Conservation (phyloP, 106 monocot species). For the Acorus calamus region DNA sequence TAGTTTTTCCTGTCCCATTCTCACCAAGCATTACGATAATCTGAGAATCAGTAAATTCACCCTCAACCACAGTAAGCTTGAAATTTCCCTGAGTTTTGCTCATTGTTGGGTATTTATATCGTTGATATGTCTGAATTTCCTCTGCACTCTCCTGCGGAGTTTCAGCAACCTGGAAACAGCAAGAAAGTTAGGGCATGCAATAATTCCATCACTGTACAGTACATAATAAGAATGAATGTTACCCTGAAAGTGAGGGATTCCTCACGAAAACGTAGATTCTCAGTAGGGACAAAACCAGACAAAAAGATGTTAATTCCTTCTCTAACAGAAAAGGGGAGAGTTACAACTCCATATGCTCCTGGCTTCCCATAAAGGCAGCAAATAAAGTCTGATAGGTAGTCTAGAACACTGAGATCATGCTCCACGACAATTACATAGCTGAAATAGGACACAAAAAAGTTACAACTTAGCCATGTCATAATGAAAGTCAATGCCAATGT, state of each 20-base stretch:
- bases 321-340: slow-evolving; percentile 89
- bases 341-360: slow-evolving; percentile 98
- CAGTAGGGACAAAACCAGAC: slow-evolving; percentile 89
- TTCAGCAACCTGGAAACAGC: slow-evolving; percentile 74
- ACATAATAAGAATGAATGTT: background rate
- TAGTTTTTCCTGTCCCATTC: slow-evolving; percentile 99
- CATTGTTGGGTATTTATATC: slow-evolving; percentile 92
- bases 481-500: background rate
- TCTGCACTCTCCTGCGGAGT: slow-evolving; percentile 95
- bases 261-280: slow-evolving; percentile 90
- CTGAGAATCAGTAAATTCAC: slow-evolving; percentile 97
- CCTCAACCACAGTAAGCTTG: slow-evolving; percentile 78
- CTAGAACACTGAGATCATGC: slow-evolving; percentile 96
- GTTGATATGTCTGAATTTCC: slow-evolving; percentile 89
- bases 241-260: slow-evolving; percentile 94
- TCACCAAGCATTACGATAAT: slow-evolving; percentile 99
- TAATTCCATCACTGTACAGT: too few species aligned
- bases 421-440: slow-evolving; percentile 99
- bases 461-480: background rate
- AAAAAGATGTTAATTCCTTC: slow-evolving; percentile 99
- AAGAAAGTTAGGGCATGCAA: background rate
- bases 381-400: slow-evolving; percentile 97
- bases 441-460: slow-evolving; percentile 7
- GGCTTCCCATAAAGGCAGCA: slow-evolving; percentile 98
- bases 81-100: slow-evolving; percentile 84